Evolutionary conservation across 2,329 filamentous ascomycete species (phyloP).

Genomic region (Hymenoscyphus albidus): DNA sequence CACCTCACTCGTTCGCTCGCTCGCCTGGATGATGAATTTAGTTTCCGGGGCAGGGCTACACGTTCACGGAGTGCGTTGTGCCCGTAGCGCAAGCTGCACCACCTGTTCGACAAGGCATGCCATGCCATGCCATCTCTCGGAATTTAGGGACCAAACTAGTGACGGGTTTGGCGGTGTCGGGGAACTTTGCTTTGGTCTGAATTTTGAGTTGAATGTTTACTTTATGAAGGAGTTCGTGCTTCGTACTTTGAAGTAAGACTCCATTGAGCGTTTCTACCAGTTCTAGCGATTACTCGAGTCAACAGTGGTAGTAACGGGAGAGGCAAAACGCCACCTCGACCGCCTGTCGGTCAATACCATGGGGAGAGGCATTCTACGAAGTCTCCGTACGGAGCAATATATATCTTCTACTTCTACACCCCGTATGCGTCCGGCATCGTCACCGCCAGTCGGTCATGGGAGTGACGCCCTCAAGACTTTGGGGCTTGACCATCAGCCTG

Average conservation of each 20-base stretch:
- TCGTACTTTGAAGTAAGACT: background rate
- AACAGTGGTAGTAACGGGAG: background rate
- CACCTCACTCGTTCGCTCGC: background rate
- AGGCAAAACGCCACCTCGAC: background rate
- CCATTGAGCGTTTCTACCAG: background rate
- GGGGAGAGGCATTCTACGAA: background rate
- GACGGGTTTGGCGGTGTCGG: background rate
- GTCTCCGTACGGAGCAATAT: background rate
- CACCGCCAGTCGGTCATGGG: conserved; percentile 2
- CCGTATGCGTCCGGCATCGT: conserved; percentile 1
- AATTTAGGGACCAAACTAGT: background rate
- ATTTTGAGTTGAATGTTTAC: conserved; percentile 1
- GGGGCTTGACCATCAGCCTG: conserved; percentile 6
- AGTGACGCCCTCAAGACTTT: background rate
- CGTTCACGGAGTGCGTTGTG: background rate
- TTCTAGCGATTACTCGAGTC: background rate
- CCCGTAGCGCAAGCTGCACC: background rate
- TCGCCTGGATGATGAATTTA: conserved; percentile 1
- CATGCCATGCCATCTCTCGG: background rate
- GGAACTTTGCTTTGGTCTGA: background rate
- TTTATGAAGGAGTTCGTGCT: too few species aligned
- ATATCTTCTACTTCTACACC: background rate
- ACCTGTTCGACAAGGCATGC: background rate
- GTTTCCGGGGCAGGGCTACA: background rate
- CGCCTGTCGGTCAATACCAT: background rate